Evolutionary conservation across 225 moss, liverwort and hornwort genomes (phyloP), one percentile per base, ranked within the genome.

Genomic region (Climacium dendroides): DNA sequence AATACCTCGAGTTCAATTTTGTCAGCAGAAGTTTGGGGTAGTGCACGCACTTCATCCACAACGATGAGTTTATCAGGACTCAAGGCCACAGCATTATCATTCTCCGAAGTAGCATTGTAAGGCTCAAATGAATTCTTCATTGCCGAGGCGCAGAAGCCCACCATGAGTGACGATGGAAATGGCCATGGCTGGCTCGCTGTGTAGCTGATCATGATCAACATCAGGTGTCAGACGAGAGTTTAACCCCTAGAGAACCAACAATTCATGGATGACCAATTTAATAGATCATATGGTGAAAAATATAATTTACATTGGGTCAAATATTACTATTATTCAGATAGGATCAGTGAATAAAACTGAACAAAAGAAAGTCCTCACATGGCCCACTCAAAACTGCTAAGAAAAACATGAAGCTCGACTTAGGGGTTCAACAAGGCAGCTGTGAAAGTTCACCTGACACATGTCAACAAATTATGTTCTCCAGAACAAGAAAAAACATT

Each of bases 151-250:
- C 81, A 91, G 92, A 98, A 98, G 85, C 96, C 97, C 50, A 96
- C 91, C 97, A 98, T 98, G 67, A 98, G 87, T 62, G 97, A 96
- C 34, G 97, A 95, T 5, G 97, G 96, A 91, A 96, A 96, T n/a
- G 97, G 97, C 97, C 96, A 98, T 72, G 96, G 97, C 79, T 98
- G 97, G 88, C 97, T 95, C 48, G 94, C 94, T 88, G 91, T 92
- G 91, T 98, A 98, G 87, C 97, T 98, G 92, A 63, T 89, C 80
- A 89, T 85, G 48, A 57, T 30, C 86, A 50, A 85, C 39, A 83
- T 60, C 83, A 86, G 35, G 87, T 14, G 77, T 85, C 19, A 87
- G 50, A 80, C 28, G 59, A 62, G 19, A 86, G 54, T 64, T 64
- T 41, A 37, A 85, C 24, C 41, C 37, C n/a, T 53, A 15, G 30